Percentiles rank a stretch among this genome's conserved stretches.
phyloP scores from a whole-genome alignment of 345 rosid species.

The Physaria fendleri region DNA sequence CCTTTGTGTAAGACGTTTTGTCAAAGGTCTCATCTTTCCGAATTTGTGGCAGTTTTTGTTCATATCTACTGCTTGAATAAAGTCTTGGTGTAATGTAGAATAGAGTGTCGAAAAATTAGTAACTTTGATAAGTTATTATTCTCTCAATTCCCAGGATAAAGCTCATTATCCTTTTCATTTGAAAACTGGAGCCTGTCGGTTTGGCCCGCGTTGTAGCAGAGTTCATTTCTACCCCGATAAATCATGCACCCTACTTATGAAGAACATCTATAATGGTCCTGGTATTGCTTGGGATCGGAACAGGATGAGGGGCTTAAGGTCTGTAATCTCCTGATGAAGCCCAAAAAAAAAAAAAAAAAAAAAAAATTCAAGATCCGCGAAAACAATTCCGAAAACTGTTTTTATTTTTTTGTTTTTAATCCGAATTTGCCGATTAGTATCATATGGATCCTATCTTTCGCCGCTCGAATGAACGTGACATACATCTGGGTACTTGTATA shows the following conservation, averaged over 20 bases:
- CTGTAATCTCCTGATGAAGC: conserved; percentile 70
- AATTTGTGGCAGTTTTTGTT: background rate
- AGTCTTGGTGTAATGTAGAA: background rate
- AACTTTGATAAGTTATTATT: background rate
- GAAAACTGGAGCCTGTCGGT: conserved; percentile 94
- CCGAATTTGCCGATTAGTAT: no score
- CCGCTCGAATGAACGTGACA: no score
- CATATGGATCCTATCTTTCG: no score
- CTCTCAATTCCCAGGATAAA: conserved; percentile 58
- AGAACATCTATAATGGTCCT: conserved; percentile 92
- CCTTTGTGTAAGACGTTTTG: conserved; percentile 2
- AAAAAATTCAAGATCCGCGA: no score
- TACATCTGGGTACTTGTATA: no score
- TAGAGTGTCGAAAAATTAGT: background rate
- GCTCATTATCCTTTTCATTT: conserved; percentile 97
- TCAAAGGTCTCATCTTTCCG: background rate
- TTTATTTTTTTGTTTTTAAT: no score
- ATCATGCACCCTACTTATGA: conserved; percentile 81
- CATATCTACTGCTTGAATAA: background rate
- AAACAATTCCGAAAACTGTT: no score
- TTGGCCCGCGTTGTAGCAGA: conserved; percentile 94
- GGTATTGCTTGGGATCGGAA: conserved; percentile 93
- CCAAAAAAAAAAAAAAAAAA: no score
- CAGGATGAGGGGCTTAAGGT: conserved; percentile 99
- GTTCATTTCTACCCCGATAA: conserved; percentile 89